These are phyloP conservation scores for Phtheirospermum japonicum DNA, from an alignment of 257 asterid species.

Conservation along the genomic window DNA sequence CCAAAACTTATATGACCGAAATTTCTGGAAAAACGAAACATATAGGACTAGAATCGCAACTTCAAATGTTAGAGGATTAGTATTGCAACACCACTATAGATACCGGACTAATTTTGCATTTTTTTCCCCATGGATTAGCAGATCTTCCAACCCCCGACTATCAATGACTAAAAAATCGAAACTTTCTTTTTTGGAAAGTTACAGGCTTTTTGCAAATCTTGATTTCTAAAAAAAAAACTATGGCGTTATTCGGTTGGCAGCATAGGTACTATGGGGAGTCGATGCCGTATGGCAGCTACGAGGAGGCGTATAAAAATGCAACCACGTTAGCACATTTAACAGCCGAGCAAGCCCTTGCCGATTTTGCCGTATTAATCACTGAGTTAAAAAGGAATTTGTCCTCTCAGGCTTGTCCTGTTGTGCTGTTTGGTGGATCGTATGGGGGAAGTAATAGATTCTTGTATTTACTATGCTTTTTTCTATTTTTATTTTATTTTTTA, in stretches of 20 bases:
- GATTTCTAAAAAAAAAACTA: background rate
- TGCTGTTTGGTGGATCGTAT: slow-evolving; percentile 94
- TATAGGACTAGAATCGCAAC: too few species aligned
- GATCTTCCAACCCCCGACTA: too few species aligned
- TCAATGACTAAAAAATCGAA: too few species aligned
- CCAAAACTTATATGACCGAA: too few species aligned
- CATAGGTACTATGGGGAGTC: slow-evolving; percentile 95
- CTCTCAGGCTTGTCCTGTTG: slow-evolving; percentile 77
- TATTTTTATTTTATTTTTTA: slow-evolving; percentile 4
- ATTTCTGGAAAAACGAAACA: too few species aligned
- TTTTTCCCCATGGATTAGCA: too few species aligned
- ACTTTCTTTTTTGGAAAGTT: too few species aligned
- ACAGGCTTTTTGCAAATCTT: background rate
- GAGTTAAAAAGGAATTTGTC: slow-evolving; percentile 75
- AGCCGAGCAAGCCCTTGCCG: slow-evolving; percentile 92
- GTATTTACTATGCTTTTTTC: background rate
- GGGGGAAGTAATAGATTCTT: slow-evolving; percentile 77
- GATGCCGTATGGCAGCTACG: slow-evolving; percentile 70
- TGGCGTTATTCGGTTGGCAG: slow-evolving; percentile 44
- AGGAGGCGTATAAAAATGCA: slow-evolving; percentile 73
- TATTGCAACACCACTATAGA: too few species aligned
- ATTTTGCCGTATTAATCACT: slow-evolving; percentile 75
- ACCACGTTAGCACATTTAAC: slow-evolving; percentile 68
- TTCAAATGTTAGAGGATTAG: too few species aligned
- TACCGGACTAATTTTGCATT: too few species aligned